phyloP scores from a whole-genome alignment of 2,329 filamentous ascomycete species.

The Catunica adiposa region DNA sequence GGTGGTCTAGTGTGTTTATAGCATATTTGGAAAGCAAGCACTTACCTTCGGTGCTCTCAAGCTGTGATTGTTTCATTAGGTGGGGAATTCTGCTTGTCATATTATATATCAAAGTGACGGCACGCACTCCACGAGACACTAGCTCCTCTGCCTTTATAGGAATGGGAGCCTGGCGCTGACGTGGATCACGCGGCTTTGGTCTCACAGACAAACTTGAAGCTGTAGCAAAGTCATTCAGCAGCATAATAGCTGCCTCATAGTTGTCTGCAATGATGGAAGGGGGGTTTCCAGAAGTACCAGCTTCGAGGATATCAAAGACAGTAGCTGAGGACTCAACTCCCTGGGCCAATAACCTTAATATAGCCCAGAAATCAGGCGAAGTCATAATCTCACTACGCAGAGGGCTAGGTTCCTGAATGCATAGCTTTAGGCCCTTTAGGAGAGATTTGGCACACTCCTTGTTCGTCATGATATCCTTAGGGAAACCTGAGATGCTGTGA shows the following conservation, averaged over 20 bases:
- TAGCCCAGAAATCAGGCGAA: slow-evolving; percentile 93
- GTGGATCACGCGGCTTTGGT: slow-evolving; percentile 6
- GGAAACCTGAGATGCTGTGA: slow-evolving; percentile 78
- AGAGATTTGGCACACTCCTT: slow-evolving; percentile 45
- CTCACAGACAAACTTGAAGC: slow-evolving; percentile 23
- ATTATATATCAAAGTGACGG: slow-evolving; percentile 64
- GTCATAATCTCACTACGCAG: slow-evolving; percentile 86
- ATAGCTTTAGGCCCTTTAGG: slow-evolving; percentile 61
- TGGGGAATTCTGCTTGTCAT: slow-evolving; percentile 68
- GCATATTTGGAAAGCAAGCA: not conserved
- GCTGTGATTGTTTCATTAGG: slow-evolving; percentile 81
- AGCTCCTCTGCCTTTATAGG: slow-evolving; percentile 5
- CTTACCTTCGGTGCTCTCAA: slow-evolving; percentile 68
- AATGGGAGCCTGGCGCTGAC: slow-evolving; percentile 1
- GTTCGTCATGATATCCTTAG: slow-evolving; percentile 48
- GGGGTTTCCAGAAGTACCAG: slow-evolving; percentile 54
- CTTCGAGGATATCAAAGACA: slow-evolving; percentile 78
- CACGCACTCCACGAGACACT: slow-evolving; percentile 50
- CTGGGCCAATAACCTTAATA: slow-evolving; percentile 58
- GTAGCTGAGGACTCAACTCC: slow-evolving; percentile 54
- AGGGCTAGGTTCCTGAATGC: slow-evolving; percentile 60
- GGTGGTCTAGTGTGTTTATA: not conserved
- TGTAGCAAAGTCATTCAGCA: slow-evolving; percentile 81
- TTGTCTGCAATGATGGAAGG: slow-evolving; percentile 87
- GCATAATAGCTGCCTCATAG: slow-evolving; percentile 69